These are phyloP conservation scores for Coemansia sp. DNA, from an alignment of 192 early-diverging fungal genomes.

Conservation along the genomic window DNA sequence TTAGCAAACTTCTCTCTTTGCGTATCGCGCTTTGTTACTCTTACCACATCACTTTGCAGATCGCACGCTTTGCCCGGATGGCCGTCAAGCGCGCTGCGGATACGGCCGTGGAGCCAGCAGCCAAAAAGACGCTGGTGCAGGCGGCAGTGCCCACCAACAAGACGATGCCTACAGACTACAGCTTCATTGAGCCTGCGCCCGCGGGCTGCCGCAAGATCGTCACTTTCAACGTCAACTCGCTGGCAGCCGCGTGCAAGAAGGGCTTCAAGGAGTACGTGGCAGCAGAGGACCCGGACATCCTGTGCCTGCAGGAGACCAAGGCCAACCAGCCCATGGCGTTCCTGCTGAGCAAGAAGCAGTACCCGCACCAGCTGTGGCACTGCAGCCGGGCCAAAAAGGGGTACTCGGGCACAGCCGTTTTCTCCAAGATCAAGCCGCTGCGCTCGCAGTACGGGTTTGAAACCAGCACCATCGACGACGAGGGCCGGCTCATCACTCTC, in stretches of 20 bases:
- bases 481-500: constrained; percentile 71
- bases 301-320: constrained; percentile 86
- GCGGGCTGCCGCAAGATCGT: constrained; percentile 61
- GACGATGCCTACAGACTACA: constrained; percentile 61
- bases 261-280: constrained; percentile 69
- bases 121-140: constrained; percentile 19
- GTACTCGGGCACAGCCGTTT: constrained; percentile 73
- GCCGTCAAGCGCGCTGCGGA: constrained; percentile 29
- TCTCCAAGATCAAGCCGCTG: constrained; percentile 75
- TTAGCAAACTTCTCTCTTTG: not conserved
- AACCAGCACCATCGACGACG: constrained; percentile 52
- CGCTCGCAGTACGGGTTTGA: constrained; percentile 61
- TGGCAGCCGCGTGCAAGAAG: constrained; percentile 74
- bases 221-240: constrained; percentile 77
- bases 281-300: constrained; percentile 78
- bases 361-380: constrained; percentile 71
- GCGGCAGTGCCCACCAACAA: constrained; percentile 57
- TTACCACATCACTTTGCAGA: constrained; percentile 6
- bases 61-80: constrained; percentile 7
- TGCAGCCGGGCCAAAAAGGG: constrained; percentile 69
- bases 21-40: not conserved
- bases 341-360: constrained; percentile 59
- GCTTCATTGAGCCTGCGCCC: constrained; percentile 55
- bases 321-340: constrained; percentile 65
- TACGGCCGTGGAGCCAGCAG: not conserved